Conservation (phyloP, 768 basidiomycete genomes). For the Rhizopogon salebrosus region DNA sequence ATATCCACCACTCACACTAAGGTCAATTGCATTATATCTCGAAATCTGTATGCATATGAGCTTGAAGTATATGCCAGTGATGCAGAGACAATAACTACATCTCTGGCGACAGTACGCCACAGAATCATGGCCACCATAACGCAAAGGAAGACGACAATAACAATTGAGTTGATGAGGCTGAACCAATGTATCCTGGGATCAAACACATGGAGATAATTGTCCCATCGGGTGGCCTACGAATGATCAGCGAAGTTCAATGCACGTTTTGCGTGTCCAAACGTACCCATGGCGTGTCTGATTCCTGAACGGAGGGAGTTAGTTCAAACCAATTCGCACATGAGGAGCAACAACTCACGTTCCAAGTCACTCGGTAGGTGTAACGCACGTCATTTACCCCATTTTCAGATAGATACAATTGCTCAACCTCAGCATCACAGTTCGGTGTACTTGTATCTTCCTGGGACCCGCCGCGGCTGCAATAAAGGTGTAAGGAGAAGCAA, state of each 20-base stretch:
- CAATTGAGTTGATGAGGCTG: slow-evolving; percentile 86
- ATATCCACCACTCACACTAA: slow-evolving; percentile 54
- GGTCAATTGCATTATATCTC: slow-evolving; percentile 92
- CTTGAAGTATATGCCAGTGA: slow-evolving; percentile 12
- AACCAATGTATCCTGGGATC: slow-evolving; percentile 97
- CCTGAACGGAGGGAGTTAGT: slow-evolving; percentile 32
- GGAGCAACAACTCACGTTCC: slow-evolving; percentile 55
- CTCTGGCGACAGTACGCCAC: slow-evolving; percentile 78
- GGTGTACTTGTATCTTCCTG: slow-evolving; percentile 37
- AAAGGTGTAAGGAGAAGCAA: background rate
- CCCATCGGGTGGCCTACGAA: slow-evolving; percentile 87
- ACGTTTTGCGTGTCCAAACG: slow-evolving; percentile 2
- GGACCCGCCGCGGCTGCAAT: slow-evolving; percentile 54
- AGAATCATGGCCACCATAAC: slow-evolving; percentile 93
- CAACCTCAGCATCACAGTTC: slow-evolving; percentile 45
- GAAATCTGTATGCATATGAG: slow-evolving; percentile 50
- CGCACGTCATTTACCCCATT: slow-evolving; percentile 55
- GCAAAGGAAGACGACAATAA: slow-evolving; percentile 89
- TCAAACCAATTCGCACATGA: background rate
- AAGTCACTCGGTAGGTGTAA: slow-evolving; percentile 86
- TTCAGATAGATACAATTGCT: slow-evolving; percentile 60
- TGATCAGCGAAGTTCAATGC: slow-evolving; percentile 8
- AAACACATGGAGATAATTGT: slow-evolving; percentile 91
- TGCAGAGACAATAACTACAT: slow-evolving; percentile 48
- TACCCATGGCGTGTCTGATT: slow-evolving; percentile 85